A percentile compares a stretch with the other conserved stretches of the same genome.
These are phyloP conservation scores for Vachellia pachyceras DNA, from an alignment of 306 rosid species.

Conservation along the genomic window DNA sequence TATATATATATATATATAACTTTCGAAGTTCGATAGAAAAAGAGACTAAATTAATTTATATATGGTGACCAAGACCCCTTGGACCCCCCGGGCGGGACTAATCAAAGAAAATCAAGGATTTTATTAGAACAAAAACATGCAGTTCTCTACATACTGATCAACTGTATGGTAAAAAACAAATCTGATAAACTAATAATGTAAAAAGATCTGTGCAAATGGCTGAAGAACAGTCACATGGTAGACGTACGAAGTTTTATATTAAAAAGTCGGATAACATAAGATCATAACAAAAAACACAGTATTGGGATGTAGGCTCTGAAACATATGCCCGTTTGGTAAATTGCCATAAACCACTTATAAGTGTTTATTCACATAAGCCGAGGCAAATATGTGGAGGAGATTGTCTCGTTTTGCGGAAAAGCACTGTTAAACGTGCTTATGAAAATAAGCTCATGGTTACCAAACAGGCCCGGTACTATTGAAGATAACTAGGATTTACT, in stretches of 20 bases:
- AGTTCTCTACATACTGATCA: background rate
- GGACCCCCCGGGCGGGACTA: no score
- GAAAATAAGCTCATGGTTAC: no score
- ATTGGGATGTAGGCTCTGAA: background rate
- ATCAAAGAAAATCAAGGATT: background rate
- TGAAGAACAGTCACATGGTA: background rate
- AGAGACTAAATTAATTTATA: background rate
- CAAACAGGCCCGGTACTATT: no score
- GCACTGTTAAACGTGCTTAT: no score
- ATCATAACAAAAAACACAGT: background rate
- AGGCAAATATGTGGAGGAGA: no score
- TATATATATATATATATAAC: no score
- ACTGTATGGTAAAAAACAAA: no score
- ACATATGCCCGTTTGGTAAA: no score
- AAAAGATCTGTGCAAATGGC: background rate
- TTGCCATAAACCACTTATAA: no score
- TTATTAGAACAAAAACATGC: background rate
- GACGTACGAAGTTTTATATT: background rate
- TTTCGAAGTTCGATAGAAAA: background rate
- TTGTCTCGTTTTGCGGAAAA: no score
- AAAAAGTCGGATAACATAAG: background rate
- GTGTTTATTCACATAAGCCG: no score
- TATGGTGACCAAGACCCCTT: background rate
- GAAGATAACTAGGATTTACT: background rate
- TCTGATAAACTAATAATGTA: background rate